Conservation (phyloP, 2,329 filamentous ascomycete species). For the Incumbomyces delicatus region DNA sequence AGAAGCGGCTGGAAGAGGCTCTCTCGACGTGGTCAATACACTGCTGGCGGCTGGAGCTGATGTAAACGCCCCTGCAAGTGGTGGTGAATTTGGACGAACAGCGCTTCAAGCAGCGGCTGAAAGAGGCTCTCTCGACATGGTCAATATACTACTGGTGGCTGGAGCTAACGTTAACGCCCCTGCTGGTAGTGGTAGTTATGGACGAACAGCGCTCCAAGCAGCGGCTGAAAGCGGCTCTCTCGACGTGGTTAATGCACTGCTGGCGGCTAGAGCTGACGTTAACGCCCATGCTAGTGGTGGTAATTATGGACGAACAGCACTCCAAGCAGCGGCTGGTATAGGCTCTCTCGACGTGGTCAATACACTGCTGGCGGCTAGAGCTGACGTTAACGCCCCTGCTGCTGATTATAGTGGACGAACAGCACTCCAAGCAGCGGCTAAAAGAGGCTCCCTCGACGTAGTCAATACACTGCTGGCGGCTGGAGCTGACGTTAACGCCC, state of each 20-base stretch:
- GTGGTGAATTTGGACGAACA: no score
- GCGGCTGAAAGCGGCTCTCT: constrained; percentile 16
- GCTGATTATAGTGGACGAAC: constrained; percentile 12
- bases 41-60: no score
- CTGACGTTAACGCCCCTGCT: constrained; percentile 17
- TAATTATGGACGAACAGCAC: no score
- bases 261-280: no score
- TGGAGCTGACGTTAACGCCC: constrained; percentile 5
- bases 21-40: background rate
- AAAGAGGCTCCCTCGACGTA: constrained; percentile 6
- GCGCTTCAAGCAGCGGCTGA: background rate
- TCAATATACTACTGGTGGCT: constrained; percentile 10
- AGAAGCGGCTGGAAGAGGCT: background rate
- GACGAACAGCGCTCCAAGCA: constrained; percentile 14
- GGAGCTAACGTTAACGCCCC: constrained; percentile 8
- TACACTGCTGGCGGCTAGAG: constrained; percentile 19
- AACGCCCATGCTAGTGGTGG: no score
- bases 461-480: constrained; percentile 8
- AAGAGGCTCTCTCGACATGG: constrained; percentile 9
- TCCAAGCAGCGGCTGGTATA: no score
- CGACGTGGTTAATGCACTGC: no score
- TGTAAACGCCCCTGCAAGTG: no score
- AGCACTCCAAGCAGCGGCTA: constrained; percentile 22
- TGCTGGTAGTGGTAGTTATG: background rate
- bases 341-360: constrained; percentile 17